Conservation (phyloP, 1,139 yeast genomes). For the Pichia sorboxylosa region DNA sequence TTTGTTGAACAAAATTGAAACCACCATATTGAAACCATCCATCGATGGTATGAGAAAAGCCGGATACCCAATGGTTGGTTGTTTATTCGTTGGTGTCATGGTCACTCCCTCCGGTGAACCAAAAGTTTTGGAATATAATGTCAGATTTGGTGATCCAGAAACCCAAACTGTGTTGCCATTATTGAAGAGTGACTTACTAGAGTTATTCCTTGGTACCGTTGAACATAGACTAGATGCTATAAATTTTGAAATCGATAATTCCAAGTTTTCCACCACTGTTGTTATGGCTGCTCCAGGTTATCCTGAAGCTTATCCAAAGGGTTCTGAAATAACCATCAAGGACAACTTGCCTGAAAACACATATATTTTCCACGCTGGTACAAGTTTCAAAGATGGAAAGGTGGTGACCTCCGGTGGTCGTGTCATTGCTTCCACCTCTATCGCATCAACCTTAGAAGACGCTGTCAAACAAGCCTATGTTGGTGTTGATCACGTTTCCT, state of each 20-base stretch:
- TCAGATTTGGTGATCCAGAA: constrained; percentile 98
- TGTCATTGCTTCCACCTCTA: constrained; percentile 90
- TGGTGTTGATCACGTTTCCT: constrained; percentile 69
- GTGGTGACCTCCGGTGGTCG: constrained; percentile 89
- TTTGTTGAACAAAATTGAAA: constrained; percentile 57
- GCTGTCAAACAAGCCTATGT: constrained; percentile 80
- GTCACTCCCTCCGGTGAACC: constrained; percentile 71
- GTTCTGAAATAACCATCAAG: constrained; percentile 62
- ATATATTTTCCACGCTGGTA: constrained; percentile 91
- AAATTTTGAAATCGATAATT: constrained; percentile 45
- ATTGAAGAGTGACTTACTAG: constrained; percentile 83
- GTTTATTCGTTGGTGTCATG: constrained; percentile 94
- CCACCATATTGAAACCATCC: constrained; percentile 73
- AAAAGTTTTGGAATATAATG: constrained; percentile 91
- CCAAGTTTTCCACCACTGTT: constrained; percentile 74
- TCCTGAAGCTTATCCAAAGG: constrained; percentile 78
- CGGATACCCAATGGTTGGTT: constrained; percentile 92
- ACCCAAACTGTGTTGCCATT: constrained; percentile 93
- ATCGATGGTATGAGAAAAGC: constrained; percentile 95
- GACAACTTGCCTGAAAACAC: constrained; percentile 41
- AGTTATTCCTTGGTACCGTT: constrained; percentile 85
- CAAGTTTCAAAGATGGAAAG: constrained; percentile 42
- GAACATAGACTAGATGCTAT: constrained; percentile 90
- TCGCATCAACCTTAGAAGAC: constrained; percentile 59
- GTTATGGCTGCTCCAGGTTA: constrained; percentile 97